Percentiles rank a stretch among this genome's conserved stretches.
phyloP scores from a whole-genome alignment of 2,329 filamentous ascomycete genomes.

The Ceratocystis cubensis region DNA sequence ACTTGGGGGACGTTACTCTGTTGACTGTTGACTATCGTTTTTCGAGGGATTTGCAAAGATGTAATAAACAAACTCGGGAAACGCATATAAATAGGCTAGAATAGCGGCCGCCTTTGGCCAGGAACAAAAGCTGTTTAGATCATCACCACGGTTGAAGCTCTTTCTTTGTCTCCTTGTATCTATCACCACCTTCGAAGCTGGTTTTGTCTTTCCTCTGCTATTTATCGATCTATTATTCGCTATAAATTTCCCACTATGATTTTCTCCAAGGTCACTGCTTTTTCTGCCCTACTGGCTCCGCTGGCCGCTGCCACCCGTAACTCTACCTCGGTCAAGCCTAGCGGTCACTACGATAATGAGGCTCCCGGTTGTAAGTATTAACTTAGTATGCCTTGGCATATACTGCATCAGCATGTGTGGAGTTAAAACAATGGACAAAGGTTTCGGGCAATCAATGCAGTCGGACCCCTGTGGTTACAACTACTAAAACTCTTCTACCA shows the following conservation, averaged over 20 bases:
- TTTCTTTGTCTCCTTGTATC: no score
- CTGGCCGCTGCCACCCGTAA: not conserved
- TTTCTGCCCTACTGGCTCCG: not conserved
- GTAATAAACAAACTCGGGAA: no score
- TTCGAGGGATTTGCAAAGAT: no score
- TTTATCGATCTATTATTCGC: not conserved
- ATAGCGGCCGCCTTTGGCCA: no score
- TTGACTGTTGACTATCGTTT: no score
- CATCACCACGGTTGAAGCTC: not conserved
- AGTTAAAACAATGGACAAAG: no score
- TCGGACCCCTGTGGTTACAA: not conserved
- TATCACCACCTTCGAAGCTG: not conserved
- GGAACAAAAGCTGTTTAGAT: not conserved
- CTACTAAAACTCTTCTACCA: not conserved
- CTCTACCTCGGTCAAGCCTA: conserved; percentile 11
- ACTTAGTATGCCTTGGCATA: no score
- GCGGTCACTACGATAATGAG: conserved; percentile 3
- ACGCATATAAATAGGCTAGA: no score
- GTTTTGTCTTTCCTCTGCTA: not conserved
- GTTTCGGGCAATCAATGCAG: no score
- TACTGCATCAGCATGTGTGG: no score
- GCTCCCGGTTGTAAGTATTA: not conserved
- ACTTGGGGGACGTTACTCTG: no score
- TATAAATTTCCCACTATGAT: conserved; percentile 10
- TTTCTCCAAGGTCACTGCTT: conserved; percentile 5